Conservation (phyloP, 2,329 filamentous ascomycete genomes). For the Thyridium curvatum region DNA sequence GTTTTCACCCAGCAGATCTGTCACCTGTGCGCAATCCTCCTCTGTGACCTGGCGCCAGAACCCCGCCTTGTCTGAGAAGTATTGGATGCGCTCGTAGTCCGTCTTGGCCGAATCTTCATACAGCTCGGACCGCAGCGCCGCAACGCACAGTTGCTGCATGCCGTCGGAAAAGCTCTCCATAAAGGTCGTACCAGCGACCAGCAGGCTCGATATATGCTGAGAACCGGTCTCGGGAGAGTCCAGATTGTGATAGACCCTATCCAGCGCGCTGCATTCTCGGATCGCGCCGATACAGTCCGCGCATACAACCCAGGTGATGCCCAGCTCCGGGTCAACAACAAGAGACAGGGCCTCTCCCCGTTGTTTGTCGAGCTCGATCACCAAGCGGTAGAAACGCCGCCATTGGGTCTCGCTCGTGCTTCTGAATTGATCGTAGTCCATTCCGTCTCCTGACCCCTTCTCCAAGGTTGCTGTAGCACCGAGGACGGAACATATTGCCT, state of each 20-base stretch:
- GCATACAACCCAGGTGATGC: constrained; percentile 77
- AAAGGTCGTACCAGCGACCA: constrained; percentile 66
- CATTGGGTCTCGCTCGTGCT: constrained; percentile 74
- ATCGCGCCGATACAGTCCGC: constrained; percentile 76
- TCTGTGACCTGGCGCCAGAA: constrained; percentile 77
- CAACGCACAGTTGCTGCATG: constrained; percentile 60
- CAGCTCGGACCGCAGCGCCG: constrained; percentile 64
- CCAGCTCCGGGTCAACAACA: constrained; percentile 62
- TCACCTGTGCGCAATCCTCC: constrained; percentile 69
- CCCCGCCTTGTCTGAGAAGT: constrained; percentile 71
- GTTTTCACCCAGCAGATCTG: constrained; percentile 59
- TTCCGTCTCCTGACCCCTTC: constrained; percentile 53
- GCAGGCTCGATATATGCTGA: constrained; percentile 51
- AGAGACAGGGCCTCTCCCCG: constrained; percentile 77
- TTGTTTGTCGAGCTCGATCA: constrained; percentile 80
- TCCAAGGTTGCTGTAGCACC: constrained; percentile 62
- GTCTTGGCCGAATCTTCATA: constrained; percentile 67
- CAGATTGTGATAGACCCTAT: constrained; percentile 68
- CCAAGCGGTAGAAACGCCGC: constrained; percentile 81
- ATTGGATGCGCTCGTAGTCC: constrained; percentile 67
- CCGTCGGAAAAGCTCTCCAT: constrained; percentile 63
- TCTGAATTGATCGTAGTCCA: constrained; percentile 72
- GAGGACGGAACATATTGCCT: constrained; percentile 69
- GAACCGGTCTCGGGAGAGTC: constrained; percentile 38
- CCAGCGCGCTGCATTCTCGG: constrained; percentile 71